phyloP scores from a whole-genome alignment of 179 eudicot genomes.

The Actinidia polygama region DNA sequence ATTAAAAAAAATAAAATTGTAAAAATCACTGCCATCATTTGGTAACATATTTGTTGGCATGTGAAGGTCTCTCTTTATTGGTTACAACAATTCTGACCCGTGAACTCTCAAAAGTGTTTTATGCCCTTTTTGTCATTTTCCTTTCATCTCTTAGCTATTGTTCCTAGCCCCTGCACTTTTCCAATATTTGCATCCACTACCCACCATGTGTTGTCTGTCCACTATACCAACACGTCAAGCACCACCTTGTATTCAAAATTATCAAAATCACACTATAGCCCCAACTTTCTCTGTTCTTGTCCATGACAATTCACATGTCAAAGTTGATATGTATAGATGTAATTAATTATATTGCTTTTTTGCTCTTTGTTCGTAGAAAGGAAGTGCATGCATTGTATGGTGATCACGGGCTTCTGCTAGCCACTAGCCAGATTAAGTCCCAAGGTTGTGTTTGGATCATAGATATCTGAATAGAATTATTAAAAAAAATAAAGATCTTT shows the following conservation, averaged over 20 bases:
- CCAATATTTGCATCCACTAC: slow-evolving; percentile 19
- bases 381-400: neutral
- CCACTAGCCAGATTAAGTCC: no score
- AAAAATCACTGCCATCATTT: neutral
- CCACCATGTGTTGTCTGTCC: neutral
- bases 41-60: neutral
- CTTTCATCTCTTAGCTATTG: slow-evolving; percentile 29
- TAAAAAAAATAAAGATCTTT: no score
- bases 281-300: neutral
- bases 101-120: slow-evolving; percentile 36
- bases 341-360: no score
- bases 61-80: neutral
- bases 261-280: neutral
- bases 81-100: slow-evolving; percentile 39
- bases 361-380: no score
- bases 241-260: neutral
- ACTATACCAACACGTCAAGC: no score
- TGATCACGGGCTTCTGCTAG: slow-evolving; percentile 7
- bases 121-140: slow-evolving; percentile 33
- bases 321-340: neutral
- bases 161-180: neutral
- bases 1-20: no score
- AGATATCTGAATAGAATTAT: no score
- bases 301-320: neutral
- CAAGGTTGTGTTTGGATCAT: no score